Evolutionary conservation across 2,329 filamentous ascomycete genomes (phyloP).

Genomic region (Trichoderma sp.): DNA sequence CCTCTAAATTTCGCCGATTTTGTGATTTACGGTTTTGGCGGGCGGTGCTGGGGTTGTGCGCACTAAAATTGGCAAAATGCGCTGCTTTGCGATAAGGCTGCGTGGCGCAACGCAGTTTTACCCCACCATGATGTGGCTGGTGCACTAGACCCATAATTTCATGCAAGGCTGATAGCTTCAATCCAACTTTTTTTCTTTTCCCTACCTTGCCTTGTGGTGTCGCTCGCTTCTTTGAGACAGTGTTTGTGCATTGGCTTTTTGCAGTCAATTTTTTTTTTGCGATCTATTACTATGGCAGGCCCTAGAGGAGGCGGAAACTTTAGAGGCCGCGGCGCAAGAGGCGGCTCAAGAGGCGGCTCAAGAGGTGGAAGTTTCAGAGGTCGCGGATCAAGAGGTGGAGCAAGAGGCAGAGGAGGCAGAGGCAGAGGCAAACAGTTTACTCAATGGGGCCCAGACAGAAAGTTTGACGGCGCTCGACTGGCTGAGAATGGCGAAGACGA

Average conservation of each 20-base stretch:
- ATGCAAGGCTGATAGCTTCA: conserved; percentile 44
- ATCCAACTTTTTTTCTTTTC: conserved; percentile 43
- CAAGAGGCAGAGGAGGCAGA: conserved; percentile 39
- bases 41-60: conserved; percentile 55
- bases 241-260: conserved; percentile 29
- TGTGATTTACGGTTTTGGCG: conserved; percentile 49
- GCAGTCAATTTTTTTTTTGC: background rate
- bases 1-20: conserved; percentile 48
- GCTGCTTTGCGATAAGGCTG: conserved; percentile 42
- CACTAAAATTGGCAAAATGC: conserved; percentile 53
- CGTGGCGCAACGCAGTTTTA: conserved; percentile 38
- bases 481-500: conserved; percentile 39
- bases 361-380: conserved; percentile 41
- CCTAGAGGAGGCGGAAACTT: conserved; percentile 43
- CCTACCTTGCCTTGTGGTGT: conserved; percentile 12
- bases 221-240: background rate
- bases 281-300: conserved; percentile 40
- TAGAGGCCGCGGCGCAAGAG: conserved; percentile 40
- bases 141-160: conserved; percentile 31
- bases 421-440: conserved; percentile 39
- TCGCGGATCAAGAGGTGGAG: conserved; percentile 35
- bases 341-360: conserved; percentile 35
- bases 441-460: conserved; percentile 44
- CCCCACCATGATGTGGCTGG: conserved; percentile 44
- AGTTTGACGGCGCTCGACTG: conserved; percentile 43